A percentile compares a stretch with the other conserved stretches of the same genome.
phyloP scores from a whole-genome alignment of 768 basidiomycete genomes.

The Suillus luteus region DNA sequence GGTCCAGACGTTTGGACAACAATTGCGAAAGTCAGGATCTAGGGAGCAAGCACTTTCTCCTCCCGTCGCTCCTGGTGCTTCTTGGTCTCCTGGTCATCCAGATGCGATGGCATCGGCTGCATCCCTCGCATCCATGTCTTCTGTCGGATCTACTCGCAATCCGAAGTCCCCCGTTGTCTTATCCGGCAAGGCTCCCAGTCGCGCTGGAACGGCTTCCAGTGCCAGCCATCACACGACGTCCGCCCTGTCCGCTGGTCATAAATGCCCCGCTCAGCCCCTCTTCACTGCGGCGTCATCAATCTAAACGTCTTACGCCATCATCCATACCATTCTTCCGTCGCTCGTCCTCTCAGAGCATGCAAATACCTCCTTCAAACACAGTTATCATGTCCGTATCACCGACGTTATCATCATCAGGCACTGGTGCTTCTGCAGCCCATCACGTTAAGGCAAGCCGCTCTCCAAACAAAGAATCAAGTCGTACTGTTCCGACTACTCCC shows the following conservation, averaged over 20 bases:
- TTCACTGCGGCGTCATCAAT: conserved; percentile 64
- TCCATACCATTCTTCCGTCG: conserved; percentile 94
- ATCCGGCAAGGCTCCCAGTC: conserved; percentile 62
- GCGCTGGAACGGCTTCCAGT: conserved; percentile 77
- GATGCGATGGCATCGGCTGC: conserved; percentile 80
- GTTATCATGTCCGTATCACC: conserved; percentile 50
- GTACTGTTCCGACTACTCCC: conserved; percentile 55
- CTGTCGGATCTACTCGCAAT: conserved; percentile 63
- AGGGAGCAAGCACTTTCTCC: conserved; percentile 60
- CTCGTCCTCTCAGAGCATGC: conserved; percentile 87
- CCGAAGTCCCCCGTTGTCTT: conserved; percentile 45
- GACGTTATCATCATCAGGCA: conserved; percentile 51
- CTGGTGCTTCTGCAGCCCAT: conserved; percentile 41
- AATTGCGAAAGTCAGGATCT: conserved; percentile 67
- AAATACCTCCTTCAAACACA: conserved; percentile 51
- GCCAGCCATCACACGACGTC: conserved; percentile 67
- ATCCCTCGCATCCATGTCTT: conserved; percentile 74
- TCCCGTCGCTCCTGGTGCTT: conserved; percentile 41
- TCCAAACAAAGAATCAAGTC: conserved; percentile 54
- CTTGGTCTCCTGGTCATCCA: conserved; percentile 71
- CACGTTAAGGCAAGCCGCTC: conserved; percentile 47
- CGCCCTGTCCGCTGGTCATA: conserved; percentile 52
- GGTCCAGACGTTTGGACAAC: conserved; percentile 62
- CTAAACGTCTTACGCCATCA: conserved; percentile 84
- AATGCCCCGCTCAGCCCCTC: conserved; percentile 73